Evolutionary conservation across 2,329 filamentous ascomycete genomes (phyloP).

Genomic region (Fusarium verrucosum): DNA sequence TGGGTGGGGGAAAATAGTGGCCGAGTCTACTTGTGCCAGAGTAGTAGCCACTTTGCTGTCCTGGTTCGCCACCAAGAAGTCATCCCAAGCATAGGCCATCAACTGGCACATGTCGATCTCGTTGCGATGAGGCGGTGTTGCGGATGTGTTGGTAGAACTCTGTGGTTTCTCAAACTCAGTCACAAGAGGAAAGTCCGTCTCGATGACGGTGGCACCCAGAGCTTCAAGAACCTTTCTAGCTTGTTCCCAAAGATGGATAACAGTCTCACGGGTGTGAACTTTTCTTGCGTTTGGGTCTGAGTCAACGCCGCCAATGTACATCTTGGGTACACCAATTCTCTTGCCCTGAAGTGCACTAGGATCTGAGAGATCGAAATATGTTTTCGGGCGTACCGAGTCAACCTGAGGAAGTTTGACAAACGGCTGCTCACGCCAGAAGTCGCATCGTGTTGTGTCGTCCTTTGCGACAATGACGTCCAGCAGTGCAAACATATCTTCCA

Average conservation of each 20-base stretch:
- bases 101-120: constrained; percentile 7
- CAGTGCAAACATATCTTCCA: constrained; percentile 18
- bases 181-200: background rate
- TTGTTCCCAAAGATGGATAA: background rate
- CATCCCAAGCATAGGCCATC: constrained; percentile 11
- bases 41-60: background rate
- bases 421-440: constrained; percentile 27
- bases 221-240: background rate
- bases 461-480: constrained; percentile 12
- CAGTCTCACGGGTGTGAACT: background rate
- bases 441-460: background rate
- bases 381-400: background rate
- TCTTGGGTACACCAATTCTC: constrained; percentile 18
- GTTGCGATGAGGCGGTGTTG: background rate
- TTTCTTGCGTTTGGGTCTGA: background rate
- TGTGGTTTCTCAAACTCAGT: background rate
- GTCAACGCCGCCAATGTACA: constrained; percentile 8
- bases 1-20: background rate
- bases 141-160: background rate
- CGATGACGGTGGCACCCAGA: background rate
- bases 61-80: background rate
- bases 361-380: constrained; percentile 2
- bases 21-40: background rate
- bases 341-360: constrained; percentile 3
- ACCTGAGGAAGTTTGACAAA: constrained; percentile 4